Conservation (phyloP, 1,284 basidiomycete species). For the Ceratobasidium sp. region DNA sequence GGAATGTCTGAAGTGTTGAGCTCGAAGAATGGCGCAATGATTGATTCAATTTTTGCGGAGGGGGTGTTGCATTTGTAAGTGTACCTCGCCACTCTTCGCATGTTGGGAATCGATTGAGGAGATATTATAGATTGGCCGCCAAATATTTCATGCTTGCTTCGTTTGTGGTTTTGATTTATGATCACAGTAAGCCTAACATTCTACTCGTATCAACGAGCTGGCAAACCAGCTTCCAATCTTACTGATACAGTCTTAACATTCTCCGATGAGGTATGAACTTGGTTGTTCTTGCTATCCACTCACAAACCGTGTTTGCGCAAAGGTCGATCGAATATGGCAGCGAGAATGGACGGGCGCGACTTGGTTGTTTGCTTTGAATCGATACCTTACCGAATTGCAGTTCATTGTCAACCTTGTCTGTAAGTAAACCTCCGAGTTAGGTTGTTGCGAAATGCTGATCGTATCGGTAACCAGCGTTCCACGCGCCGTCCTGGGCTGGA, state of each 20-base stretch:
- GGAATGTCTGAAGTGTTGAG: not conserved
- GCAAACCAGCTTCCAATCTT: not conserved
- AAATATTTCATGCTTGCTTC: slow-evolving; percentile 45
- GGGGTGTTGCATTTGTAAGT: slow-evolving; percentile 35
- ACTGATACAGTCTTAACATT: slow-evolving; percentile 30
- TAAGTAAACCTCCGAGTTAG: not conserved
- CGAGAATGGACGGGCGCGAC: slow-evolving; percentile 44
- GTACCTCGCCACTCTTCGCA: not conserved
- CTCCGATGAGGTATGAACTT: slow-evolving; percentile 17
- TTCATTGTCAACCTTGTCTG: slow-evolving; percentile 44
- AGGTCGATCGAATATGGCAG: slow-evolving; percentile 39
- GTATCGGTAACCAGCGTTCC: slow-evolving; percentile 9
- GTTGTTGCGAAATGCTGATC: not conserved
- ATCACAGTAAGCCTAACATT: slow-evolving; percentile 25
- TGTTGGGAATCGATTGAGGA: not conserved
- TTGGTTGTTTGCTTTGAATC: slow-evolving; percentile 37
- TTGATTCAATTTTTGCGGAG: slow-evolving; percentile 3
- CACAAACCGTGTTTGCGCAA: not conserved
- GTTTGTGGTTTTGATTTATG: slow-evolving; percentile 38
- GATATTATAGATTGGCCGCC: slow-evolving; percentile 20
- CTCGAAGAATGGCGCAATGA: not conserved
- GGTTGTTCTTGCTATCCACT: not conserved
- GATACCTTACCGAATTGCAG: slow-evolving; percentile 42
- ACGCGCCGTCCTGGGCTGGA: slow-evolving; percentile 26
- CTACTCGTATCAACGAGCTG: no score